These are phyloP conservation scores for Cardamine chenopodiifolia DNA, from an alignment of 345 rosid species.

Conservation along the genomic window DNA sequence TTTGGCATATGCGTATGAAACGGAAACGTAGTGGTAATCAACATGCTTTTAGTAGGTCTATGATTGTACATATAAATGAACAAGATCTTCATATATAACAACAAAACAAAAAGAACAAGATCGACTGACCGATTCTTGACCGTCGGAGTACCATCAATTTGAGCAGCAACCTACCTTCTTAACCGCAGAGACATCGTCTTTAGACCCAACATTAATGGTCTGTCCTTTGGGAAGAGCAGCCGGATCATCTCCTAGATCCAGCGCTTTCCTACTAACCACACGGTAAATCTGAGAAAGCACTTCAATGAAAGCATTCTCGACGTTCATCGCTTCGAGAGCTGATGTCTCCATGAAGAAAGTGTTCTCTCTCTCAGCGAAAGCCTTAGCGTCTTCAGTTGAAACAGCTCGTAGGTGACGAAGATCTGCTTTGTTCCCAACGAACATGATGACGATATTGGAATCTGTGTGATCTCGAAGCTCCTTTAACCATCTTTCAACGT, in stretches of 20 bases:
- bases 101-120: background rate
- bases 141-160: background rate
- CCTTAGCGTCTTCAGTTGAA: constrained; percentile 57
- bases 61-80: constrained; percentile 30
- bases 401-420: constrained; percentile 82
- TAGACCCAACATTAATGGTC: constrained; percentile 60
- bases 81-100: constrained; percentile 15
- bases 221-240: constrained; percentile 75
- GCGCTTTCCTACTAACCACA: constrained; percentile 69
- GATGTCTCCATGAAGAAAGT: constrained; percentile 58
- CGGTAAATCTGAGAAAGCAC: constrained; percentile 72
- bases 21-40: constrained; percentile 3
- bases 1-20: constrained; percentile 5
- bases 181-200: constrained; percentile 75
- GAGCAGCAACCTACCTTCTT: constrained; percentile 85
- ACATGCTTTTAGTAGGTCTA: background rate
- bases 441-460: constrained; percentile 73
- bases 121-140: background rate
- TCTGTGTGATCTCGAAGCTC: constrained; percentile 86
- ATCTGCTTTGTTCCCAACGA: constrained; percentile 88
- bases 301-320: constrained; percentile 72
- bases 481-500: constrained; percentile 82
- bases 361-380: constrained; percentile 71
- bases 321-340: constrained; percentile 70
- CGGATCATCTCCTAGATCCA: constrained; percentile 67